phyloP scores from a whole-genome alignment of 2,329 filamentous ascomycete genomes.

The Septoria linicola region DNA sequence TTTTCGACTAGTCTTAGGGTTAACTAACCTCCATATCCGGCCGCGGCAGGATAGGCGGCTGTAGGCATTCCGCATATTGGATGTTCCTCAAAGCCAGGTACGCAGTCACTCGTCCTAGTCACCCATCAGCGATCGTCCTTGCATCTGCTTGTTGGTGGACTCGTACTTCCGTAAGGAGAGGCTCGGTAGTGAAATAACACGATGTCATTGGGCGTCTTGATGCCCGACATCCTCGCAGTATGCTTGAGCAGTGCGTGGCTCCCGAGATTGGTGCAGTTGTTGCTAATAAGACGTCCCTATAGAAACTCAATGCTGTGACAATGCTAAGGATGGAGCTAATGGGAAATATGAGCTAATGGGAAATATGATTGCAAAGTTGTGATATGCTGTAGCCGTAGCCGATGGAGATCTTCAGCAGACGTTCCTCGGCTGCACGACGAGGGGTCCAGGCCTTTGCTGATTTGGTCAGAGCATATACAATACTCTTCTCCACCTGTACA shows the following conservation, averaged over 20 bases:
- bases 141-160: background rate
- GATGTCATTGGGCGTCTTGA: conserved; percentile 44
- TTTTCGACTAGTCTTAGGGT: background rate
- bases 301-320: background rate
- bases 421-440: too few species aligned
- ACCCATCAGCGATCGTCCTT: background rate
- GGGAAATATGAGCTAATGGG: too few species aligned
- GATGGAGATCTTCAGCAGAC: too few species aligned
- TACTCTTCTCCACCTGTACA: too few species aligned
- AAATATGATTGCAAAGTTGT: too few species aligned
- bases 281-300: background rate
- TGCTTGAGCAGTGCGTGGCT: background rate
- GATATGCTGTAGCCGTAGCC: too few species aligned
- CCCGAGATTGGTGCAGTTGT: background rate
- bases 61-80: conserved; percentile 66
- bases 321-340: too few species aligned
- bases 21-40: conserved; percentile 54
- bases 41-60: conserved; percentile 66
- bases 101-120: conserved; percentile 59
- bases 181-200: conserved; percentile 65
- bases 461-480: too few species aligned
- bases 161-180: conserved; percentile 57
- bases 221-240: conserved; percentile 12
- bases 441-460: too few species aligned
- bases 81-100: conserved; percentile 67